Percentiles rank a stretch among this genome's conserved stretches.
phyloP scores from a whole-genome alignment of 164 flowering plant genomes.

The Sextonia rubra region DNA sequence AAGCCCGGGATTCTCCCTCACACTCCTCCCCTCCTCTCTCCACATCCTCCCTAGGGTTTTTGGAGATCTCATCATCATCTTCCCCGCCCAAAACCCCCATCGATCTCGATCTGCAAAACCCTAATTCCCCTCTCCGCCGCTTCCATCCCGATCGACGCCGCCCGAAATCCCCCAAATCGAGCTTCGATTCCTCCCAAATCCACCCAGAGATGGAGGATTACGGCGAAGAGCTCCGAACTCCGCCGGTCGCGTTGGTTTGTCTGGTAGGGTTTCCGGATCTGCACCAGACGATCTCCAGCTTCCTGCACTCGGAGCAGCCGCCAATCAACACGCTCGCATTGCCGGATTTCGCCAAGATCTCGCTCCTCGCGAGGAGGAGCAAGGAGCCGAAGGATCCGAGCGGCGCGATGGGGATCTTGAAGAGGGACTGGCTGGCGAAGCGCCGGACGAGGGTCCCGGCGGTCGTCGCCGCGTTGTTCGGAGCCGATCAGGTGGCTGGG shows the following conservation, averaged over 20 bases:
- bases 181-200: neutral
- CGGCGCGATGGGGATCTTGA: conserved; percentile 47
- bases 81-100: neutral
- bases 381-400: conserved; percentile 20
- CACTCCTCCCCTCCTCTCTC: neutral
- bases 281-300: conserved; percentile 51
- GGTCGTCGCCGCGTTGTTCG: conserved; percentile 71
- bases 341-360: conserved; percentile 72
- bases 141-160: neutral
- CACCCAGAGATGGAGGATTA: conserved; percentile 66
- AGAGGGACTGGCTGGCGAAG: conserved; percentile 80
- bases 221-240: conserved; percentile 85
- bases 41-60: neutral
- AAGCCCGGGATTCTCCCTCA: neutral
- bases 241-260: conserved; percentile 69
- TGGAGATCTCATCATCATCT: neutral
- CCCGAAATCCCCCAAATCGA: neutral
- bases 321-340: conserved; percentile 84
- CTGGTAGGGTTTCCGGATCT: conserved; percentile 75
- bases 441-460: conserved; percentile 80
- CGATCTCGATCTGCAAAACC: neutral
- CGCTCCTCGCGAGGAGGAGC: conserved; percentile 31
- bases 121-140: neutral
- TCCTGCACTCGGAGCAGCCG: conserved; percentile 71
- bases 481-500: conserved; percentile 55